Percentiles rank a stretch among this genome's conserved stretches.
Evolutionary conservation across 805 yeast species (phyloP).

Genomic region (Candida insectorum): DNA sequence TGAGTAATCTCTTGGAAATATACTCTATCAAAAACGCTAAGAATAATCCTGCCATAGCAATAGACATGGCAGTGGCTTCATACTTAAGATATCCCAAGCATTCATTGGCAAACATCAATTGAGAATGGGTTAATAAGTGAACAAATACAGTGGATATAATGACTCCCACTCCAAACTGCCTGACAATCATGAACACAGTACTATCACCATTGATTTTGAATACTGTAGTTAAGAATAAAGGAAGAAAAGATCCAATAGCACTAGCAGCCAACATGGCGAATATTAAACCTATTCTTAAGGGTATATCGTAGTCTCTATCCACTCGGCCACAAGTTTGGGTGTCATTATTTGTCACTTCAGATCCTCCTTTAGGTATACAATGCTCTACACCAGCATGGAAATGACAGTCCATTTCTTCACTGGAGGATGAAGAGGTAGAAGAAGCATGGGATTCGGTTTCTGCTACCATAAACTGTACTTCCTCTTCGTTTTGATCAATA

Average conservation of each 20-base stretch:
- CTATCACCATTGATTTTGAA: constrained; percentile 14
- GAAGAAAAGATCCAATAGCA: constrained; percentile 30
- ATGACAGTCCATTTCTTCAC: constrained; percentile 19
- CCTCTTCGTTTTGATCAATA: constrained; percentile 9
- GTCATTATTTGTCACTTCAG: neutral
- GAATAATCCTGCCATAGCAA: constrained; percentile 27
- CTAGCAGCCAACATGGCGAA: constrained; percentile 34
- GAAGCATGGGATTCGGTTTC: neutral
- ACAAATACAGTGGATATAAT: constrained; percentile 31
- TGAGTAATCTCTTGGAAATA: constrained; percentile 12
- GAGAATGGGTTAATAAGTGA: constrained; percentile 27
- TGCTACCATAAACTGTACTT: constrained; percentile 15
- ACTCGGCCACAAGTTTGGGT: constrained; percentile 18
- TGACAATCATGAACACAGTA: constrained; percentile 11
- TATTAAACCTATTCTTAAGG: constrained; percentile 26
- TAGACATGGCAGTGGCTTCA: constrained; percentile 24
- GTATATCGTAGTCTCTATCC: constrained; percentile 25
- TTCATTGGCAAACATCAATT: constrained; percentile 22
- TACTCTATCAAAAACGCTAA: constrained; percentile 23
- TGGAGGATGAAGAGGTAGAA: constrained; percentile 2
- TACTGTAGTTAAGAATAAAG: constrained; percentile 21
- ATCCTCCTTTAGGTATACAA: constrained; percentile 13
- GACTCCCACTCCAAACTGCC: constrained; percentile 30
- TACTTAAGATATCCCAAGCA: constrained; percentile 19
- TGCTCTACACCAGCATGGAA: constrained; percentile 34